These are phyloP conservation scores for Trypanosoma mega DNA, from an alignment of 208 protist genomes.

Conservation along the genomic window DNA sequence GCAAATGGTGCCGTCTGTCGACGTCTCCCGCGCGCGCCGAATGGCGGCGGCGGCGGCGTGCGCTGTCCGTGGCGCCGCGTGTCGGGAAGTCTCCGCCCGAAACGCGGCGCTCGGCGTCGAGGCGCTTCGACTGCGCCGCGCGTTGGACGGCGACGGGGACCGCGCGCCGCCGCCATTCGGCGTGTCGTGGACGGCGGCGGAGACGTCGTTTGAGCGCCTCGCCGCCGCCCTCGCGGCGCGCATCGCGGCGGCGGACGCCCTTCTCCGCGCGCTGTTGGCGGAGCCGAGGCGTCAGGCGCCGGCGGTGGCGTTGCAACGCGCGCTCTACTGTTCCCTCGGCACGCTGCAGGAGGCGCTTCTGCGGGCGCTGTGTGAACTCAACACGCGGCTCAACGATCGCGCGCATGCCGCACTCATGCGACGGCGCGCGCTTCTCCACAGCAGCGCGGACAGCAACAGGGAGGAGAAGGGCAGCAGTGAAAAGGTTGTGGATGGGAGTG, in stretches of 20 bases:
- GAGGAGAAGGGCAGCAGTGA: no score
- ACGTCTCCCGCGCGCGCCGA: no score
- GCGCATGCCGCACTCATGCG: neutral
- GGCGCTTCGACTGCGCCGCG: neutral
- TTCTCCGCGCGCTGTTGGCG: constrained; percentile 21
- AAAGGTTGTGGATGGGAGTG: no score
- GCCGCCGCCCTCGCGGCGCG: neutral
- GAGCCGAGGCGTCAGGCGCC: constrained; percentile 2
- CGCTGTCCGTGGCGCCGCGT: no score
- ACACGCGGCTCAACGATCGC: constrained; percentile 26
- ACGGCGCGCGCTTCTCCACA: neutral
- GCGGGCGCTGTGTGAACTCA: constrained; percentile 33
- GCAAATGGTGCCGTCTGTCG: no score
- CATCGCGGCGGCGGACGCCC: constrained; percentile 25
- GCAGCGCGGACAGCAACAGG: no score
- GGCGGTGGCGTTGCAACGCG: constrained; percentile 12
- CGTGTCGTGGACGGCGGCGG: neutral
- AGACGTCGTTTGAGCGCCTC: neutral
- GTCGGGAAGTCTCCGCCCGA: no score
- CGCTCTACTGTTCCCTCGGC: constrained; percentile 3
- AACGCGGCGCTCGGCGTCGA: no score
- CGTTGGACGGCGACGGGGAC: no score
- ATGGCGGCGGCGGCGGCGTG: no score
- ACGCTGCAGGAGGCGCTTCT: constrained; percentile 37
- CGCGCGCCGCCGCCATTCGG: neutral